Conservation (phyloP, 495 filamentous ascomycete genomes). For the Aspergillus egyptiacus region DNA sequence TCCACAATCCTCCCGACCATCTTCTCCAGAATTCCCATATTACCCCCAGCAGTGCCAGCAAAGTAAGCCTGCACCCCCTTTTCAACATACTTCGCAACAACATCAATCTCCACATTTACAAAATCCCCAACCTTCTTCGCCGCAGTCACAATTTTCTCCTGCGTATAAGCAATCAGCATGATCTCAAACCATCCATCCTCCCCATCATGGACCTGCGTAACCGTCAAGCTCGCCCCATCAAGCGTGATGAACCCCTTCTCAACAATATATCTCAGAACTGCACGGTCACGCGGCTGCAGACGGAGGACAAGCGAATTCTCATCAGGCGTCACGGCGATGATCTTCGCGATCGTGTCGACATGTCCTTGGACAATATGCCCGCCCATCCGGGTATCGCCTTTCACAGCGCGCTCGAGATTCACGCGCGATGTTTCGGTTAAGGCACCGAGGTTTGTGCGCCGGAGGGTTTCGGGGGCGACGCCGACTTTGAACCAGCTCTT, state of each 20-base stretch:
- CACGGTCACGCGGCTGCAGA: constrained; percentile 61
- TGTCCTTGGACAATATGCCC: constrained; percentile 78
- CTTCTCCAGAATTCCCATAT: constrained; percentile 68
- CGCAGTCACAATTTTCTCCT: constrained; percentile 83
- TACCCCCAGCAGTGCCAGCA: constrained; percentile 43
- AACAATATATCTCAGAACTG: constrained; percentile 76
- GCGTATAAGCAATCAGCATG: constrained; percentile 98
- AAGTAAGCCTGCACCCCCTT: constrained; percentile 69
- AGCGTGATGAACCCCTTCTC: constrained; percentile 95
- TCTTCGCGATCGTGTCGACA: constrained; percentile 79
- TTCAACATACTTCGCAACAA: constrained; percentile 98
- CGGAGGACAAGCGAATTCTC: constrained; percentile 83
- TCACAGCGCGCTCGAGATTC: constrained; percentile 91
- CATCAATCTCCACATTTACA: constrained; percentile 97
- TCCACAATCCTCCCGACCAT: constrained; percentile 77
- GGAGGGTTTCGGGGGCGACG: constrained; percentile 92
- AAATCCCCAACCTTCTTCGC: constrained; percentile 74
- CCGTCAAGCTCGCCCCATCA: constrained; percentile 93
- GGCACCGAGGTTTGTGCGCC: constrained; percentile 84
- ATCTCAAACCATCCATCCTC: constrained; percentile 87
- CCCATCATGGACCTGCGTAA: constrained; percentile 71
- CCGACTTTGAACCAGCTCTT: constrained; percentile 78
- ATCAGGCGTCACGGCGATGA: constrained; percentile 64
- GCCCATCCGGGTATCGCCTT: constrained; percentile 79
- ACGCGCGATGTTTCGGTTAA: constrained; percentile 54